A percentile compares a stretch with the other conserved stretches of the same genome.
Evolutionary conservation across 129 eudicot species (phyloP).

Genomic region (Pseudognaphalium luteoalbum): DNA sequence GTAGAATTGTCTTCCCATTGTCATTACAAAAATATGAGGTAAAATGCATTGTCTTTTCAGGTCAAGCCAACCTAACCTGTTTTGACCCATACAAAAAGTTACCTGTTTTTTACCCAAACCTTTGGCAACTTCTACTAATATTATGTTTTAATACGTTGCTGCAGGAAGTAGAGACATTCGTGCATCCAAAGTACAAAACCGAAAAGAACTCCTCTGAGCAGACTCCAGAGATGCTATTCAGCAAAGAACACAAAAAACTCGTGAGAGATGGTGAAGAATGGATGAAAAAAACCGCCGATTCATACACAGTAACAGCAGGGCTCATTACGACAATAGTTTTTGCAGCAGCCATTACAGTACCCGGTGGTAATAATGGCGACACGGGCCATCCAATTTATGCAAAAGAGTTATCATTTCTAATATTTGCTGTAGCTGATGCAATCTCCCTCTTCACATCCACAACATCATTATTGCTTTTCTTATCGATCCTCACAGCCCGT

Average conservation of each 20-base stretch:
- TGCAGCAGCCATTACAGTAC: conserved; percentile 43
- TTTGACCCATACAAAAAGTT: too few species aligned
- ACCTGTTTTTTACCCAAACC: too few species aligned
- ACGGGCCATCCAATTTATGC: conserved; percentile 36
- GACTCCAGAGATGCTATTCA: conserved; percentile 39
- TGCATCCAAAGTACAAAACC: conserved; percentile 39
- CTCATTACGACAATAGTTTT: conserved; percentile 38
- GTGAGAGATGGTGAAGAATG: conserved; percentile 39
- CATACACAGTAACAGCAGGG: conserved; percentile 41
- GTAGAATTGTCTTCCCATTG: not conserved
- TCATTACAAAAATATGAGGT: too few species aligned
- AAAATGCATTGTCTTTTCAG: too few species aligned
- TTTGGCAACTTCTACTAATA: too few species aligned
- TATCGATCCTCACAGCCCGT: conserved; percentile 44
- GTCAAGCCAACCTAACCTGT: too few species aligned
- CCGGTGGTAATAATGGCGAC: conserved; percentile 41
- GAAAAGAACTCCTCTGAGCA: conserved; percentile 33
- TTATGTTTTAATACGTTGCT: too few species aligned
- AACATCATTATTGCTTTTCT: conserved; percentile 40
- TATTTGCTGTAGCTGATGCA: conserved; percentile 46
- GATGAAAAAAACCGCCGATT: conserved; percentile 42
- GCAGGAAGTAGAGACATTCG: conserved; percentile 35
- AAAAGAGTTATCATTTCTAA: conserved; percentile 28
- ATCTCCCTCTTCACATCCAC: conserved; percentile 48
- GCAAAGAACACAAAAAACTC: conserved; percentile 33